Conservation (phyloP, 192 early-diverging fungal genomes). For the Linnemannia zychae region DNA sequence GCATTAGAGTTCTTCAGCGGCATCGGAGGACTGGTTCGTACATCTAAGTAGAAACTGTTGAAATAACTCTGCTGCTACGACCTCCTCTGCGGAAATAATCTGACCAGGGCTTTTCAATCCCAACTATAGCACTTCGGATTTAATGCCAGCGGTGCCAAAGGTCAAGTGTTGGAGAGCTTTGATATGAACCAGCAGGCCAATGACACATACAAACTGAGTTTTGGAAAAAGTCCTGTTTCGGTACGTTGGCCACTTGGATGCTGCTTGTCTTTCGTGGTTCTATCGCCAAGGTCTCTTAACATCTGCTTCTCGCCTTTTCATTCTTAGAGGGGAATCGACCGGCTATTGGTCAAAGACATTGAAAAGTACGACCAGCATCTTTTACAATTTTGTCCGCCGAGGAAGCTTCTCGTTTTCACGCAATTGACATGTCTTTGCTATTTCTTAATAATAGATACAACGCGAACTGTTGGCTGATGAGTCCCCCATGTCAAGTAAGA, state of each 20-base stretch:
- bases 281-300: neutral
- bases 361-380: slow-evolving; percentile 44
- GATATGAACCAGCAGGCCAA: slow-evolving; percentile 94
- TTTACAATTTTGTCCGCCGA: neutral
- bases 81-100: neutral
- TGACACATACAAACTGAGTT: slow-evolving; percentile 76
- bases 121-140: slow-evolving; percentile 78
- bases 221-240: slow-evolving; percentile 57
- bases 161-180: slow-evolving; percentile 81
- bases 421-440: neutral
- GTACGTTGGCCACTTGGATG: slow-evolving; percentile 17
- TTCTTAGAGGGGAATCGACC: slow-evolving; percentile 64
- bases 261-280: neutral
- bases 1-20: slow-evolving; percentile 81
- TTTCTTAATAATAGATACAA: slow-evolving; percentile 57
- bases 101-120: neutral
- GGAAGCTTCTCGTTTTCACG: neutral
- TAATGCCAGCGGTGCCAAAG: slow-evolving; percentile 66
- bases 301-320: neutral
- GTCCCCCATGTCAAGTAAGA: slow-evolving; percentile 90
- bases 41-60: neutral
- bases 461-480: slow-evolving; percentile 89
- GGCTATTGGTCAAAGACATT: slow-evolving; percentile 59
- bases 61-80: neutral
- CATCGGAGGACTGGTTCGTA: slow-evolving; percentile 72